A percentile compares a stretch with the other conserved stretches of the same genome.
Evolutionary conservation across 257 asterid species (phyloP).

Genomic region (Cruciata laevipes): DNA sequence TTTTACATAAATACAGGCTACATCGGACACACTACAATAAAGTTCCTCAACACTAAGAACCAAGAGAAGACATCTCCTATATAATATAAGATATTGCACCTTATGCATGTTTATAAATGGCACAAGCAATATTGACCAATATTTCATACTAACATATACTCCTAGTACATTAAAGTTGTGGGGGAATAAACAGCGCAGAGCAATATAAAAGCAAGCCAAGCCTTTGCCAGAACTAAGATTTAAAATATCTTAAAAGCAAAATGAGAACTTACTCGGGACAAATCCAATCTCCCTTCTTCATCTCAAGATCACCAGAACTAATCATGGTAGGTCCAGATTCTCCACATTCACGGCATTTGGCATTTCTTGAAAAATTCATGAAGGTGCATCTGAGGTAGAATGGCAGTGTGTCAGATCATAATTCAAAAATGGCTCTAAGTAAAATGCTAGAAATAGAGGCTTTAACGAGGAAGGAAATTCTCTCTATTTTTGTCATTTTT

Average conservation of each 20-base stretch:
- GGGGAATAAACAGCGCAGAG: background rate
- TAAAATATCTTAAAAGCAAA: slow-evolving; percentile 1
- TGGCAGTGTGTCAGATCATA: background rate
- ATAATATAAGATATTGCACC: background rate
- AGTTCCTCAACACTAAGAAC: background rate
- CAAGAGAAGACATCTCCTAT: background rate
- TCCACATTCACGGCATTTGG: slow-evolving; percentile 23
- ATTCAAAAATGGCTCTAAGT: slow-evolving; percentile 9
- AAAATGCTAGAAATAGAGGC: no score
- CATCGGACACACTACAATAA: background rate
- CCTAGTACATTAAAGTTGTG: background rate
- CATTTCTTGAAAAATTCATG: slow-evolving; percentile 27
- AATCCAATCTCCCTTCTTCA: slow-evolving; percentile 42
- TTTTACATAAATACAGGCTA: background rate
- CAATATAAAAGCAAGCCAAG: background rate
- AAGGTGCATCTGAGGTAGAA: slow-evolving; percentile 24
- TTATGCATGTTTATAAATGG: background rate
- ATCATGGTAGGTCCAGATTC: slow-evolving; percentile 24
- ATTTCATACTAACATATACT: background rate
- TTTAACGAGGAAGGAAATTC: no score
- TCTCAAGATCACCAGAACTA: slow-evolving; percentile 15
- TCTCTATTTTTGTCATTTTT: no score
- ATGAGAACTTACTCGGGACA: slow-evolving; percentile 25
- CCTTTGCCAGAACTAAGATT: background rate
- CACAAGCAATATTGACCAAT: background rate